Base-by-base conservation (phyloP, 768 basidiomycete genomes). In the Leccinum disarticulatum region DNA sequence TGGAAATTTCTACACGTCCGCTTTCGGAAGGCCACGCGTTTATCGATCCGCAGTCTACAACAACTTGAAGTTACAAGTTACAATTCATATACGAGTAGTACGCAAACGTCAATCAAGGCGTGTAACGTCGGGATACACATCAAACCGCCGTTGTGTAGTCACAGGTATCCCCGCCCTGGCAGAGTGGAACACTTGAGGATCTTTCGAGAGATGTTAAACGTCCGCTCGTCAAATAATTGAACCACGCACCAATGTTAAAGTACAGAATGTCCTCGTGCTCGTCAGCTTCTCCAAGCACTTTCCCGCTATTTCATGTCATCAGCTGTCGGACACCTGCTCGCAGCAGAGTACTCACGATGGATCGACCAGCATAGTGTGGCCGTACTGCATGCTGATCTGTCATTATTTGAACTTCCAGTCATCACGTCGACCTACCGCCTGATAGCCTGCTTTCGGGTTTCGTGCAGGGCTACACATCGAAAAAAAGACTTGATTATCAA, bases 401-500 rank as follows among this genome's bases (percentile, higher is more conserved):
- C 28, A 61, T 41, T 3, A 10, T 38, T 35, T 19, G 22, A 31
- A 27, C 46, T 50, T 11, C 17, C 35, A 46, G 11, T 22, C 13
- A 10, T 27, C 1, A 30, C 51, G 15, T 11, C 4, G 19, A 77
- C 88, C 64, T 64, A 93, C 91, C 58, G 96, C 94, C 69, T 97
- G 93, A 73, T 98, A 98, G 15, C 81, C 81, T 19, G 93, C 90
- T 10, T 76, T 84, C 64, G 88, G 68, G 64, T 96, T 88, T 25
- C 95, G 83, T 3, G 97, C 96, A 31, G 95, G 95, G 58, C 94
- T 97, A 70, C 94, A 96, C 93, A 95, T 96, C 1, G 91, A 83
- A 62, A 98, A 85, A 76, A 84, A 99, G n/a, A 98, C 84, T 74
- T 98, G 95, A 68, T 98, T 98, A 71, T 99, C 97, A 25, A 95